Percentiles rank a stretch among this genome's conserved stretches.
phyloP scores from a whole-genome alignment of 306 rosid species.

The Castanea mollissima region DNA sequence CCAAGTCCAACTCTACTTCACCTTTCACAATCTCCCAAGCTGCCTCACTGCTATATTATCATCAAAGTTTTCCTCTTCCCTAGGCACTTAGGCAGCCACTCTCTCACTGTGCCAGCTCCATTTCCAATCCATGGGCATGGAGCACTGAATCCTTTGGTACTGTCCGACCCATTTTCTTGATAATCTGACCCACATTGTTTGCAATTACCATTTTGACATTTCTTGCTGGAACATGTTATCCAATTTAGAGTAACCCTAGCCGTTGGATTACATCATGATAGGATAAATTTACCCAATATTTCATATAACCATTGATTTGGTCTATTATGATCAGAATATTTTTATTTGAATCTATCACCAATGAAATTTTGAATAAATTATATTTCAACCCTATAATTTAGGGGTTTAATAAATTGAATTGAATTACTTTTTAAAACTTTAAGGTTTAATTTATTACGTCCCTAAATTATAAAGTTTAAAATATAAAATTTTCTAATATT shows the following conservation, averaged over 20 bases:
- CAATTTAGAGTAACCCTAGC: neutral
- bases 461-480: too few relatives aligned
- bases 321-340: too few relatives aligned
- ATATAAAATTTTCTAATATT: too few relatives aligned
- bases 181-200: neutral
- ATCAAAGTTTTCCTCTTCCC: conserved; percentile 57
- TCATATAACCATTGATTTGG: too few relatives aligned
- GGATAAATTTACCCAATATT: neutral
- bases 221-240: neutral
- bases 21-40: conserved; percentile 79
- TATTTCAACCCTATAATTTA: too few relatives aligned
- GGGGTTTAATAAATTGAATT: too few relatives aligned
- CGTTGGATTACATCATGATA: conserved; percentile 2
- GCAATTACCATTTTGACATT: neutral
- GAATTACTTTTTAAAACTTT: too few relatives aligned
- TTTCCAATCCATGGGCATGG: conserved; percentile 33
- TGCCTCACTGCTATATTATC: conserved; percentile 40
- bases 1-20: conserved; percentile 39
- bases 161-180: conserved; percentile 32
- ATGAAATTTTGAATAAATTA: too few relatives aligned
- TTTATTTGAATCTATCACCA: too few relatives aligned
- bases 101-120: conserved; percentile 35
- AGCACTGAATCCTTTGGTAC: conserved; percentile 77
- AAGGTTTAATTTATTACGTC: too few relatives aligned
- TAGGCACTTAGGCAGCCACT: conserved; percentile 36